Conservation (phyloP, 2,329 filamentous ascomycete species). For the Paecilomyces niveus region DNA sequence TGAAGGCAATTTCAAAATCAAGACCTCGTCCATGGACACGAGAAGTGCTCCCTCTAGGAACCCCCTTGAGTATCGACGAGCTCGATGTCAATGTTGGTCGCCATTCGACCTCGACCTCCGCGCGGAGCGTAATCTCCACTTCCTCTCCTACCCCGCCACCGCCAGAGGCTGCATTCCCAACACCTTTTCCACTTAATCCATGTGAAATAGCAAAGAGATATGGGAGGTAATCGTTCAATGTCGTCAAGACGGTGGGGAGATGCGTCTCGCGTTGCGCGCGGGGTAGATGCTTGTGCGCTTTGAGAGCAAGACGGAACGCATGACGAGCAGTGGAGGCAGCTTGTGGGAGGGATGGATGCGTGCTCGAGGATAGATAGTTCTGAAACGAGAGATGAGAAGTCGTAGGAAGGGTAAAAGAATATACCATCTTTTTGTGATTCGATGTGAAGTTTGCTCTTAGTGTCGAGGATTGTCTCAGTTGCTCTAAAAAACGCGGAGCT, state of each 20-base stretch:
- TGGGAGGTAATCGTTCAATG: constrained; percentile 70
- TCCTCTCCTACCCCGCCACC: constrained; percentile 44
- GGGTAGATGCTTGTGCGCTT: constrained; percentile 82
- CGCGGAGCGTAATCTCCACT: constrained; percentile 60
- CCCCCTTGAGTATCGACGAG: constrained; percentile 22
- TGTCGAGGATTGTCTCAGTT: neutral
- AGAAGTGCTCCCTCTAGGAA: constrained; percentile 49
- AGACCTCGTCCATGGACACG: constrained; percentile 66
- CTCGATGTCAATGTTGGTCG: constrained; percentile 67
- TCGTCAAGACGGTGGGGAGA: constrained; percentile 61
- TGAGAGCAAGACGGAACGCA: constrained; percentile 74
- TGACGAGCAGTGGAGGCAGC: constrained; percentile 76
- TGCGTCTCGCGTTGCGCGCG: constrained; percentile 62
- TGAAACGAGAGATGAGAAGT: constrained; percentile 83
- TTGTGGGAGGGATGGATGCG: constrained; percentile 82
- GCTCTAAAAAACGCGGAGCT: constrained; percentile 3
- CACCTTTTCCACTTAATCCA: constrained; percentile 54
- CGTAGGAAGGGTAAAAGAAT: constrained; percentile 79
- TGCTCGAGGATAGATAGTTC: constrained; percentile 65
- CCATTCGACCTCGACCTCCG: constrained; percentile 69
- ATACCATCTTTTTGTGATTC: constrained; percentile 61
- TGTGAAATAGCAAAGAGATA: constrained; percentile 73
- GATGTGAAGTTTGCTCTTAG: neutral
- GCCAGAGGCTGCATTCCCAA: constrained; percentile 19
- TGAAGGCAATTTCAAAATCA: constrained; percentile 77